Percentiles rank a stretch among this genome's conserved stretches.
Evolutionary conservation across 2,329 filamentous ascomycete genomes (phyloP).

Genomic region (Fonsecaea pedrosoi): DNA sequence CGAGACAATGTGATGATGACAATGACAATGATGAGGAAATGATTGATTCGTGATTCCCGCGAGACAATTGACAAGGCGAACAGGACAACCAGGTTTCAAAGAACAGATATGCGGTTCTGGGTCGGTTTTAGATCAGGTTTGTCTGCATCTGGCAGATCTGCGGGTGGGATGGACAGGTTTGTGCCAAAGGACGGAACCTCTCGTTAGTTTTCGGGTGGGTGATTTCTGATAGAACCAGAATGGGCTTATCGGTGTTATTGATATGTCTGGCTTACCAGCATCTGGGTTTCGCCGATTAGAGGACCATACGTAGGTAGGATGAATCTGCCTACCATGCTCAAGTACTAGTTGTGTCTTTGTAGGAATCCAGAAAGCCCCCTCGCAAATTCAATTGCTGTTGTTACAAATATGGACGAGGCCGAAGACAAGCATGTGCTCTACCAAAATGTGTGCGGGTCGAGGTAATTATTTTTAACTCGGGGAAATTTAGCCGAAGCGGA

Average conservation of each 20-base stretch:
- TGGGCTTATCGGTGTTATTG: not conserved
- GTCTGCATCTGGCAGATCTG: not conserved
- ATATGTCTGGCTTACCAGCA: not conserved
- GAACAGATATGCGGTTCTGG: not conserved
- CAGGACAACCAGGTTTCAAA: not conserved
- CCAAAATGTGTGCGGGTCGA: not conserved
- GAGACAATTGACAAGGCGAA: not conserved
- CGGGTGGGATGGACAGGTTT: not conserved
- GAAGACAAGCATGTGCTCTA: not conserved
- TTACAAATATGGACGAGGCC: not conserved
- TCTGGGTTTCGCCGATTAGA: not conserved
- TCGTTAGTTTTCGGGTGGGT: not conserved
- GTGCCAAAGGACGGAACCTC: not conserved
- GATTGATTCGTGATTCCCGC: not conserved
- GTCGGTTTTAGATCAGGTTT: not conserved
- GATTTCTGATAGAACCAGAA: not conserved
- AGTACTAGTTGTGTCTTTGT: too few species aligned
- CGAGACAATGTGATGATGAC: not conserved
- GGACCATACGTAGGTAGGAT: too few species aligned
- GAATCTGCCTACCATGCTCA: too few species aligned
- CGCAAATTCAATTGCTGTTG: too few species aligned
- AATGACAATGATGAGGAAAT: not conserved
- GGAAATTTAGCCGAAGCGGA: conserved; percentile 10
- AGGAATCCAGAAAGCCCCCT: too few species aligned
- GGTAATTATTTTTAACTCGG: not conserved